Evolutionary conservation across 495 filamentous ascomycete genomes (phyloP).

Genomic region (Penicillium subrubescens): DNA sequence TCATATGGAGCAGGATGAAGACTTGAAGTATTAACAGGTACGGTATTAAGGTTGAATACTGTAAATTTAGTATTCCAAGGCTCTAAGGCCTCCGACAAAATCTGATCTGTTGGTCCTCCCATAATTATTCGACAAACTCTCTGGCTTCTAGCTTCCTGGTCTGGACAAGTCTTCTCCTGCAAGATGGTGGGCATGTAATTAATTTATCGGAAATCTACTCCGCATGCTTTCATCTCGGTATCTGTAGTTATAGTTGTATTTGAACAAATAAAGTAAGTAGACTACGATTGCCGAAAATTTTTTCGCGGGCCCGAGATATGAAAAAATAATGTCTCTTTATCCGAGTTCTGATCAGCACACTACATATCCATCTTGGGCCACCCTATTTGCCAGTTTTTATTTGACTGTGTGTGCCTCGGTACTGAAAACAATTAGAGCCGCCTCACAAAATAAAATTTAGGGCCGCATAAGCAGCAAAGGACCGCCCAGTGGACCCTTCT

Average conservation of each 20-base stretch:
- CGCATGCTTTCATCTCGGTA: neutral
- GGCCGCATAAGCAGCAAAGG: neutral
- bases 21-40: neutral
- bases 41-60: neutral
- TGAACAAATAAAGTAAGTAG: neutral
- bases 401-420: neutral
- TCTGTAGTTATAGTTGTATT: neutral
- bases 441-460: neutral
- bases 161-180: neutral
- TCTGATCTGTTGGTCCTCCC: conserved; percentile 1
- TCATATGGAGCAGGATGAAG: neutral
- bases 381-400: neutral
- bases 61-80: neutral
- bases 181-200: neutral
- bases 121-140: neutral
- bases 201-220: neutral
- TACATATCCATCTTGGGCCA: neutral
- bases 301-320: neutral
- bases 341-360: neutral
- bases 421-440: neutral
- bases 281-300: neutral
- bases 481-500: neutral
- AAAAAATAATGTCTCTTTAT: neutral
- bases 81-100: neutral
- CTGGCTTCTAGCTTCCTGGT: neutral